Base-by-base conservation (phyloP, 2,329 filamentous ascomycete genomes). In the Trichoderma brevicompactum region DNA sequence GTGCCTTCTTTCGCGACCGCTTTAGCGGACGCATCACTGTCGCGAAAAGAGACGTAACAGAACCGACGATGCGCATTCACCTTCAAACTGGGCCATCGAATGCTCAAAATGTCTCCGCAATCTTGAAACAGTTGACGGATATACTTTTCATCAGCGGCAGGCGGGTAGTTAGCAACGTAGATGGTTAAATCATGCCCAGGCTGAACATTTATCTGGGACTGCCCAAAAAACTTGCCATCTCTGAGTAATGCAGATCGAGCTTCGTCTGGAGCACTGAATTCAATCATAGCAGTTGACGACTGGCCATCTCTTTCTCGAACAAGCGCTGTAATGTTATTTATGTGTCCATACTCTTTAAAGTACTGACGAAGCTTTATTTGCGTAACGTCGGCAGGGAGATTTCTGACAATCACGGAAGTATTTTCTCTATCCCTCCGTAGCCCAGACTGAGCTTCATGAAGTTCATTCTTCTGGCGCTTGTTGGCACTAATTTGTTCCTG, bases 21-120 rank as follows among this genome's bases (percentile, higher is more conserved):
- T 55, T 85, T 87, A 44, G 87, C 83, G 0, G 93, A 92, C 60
- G 86, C 85, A n/a, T 83, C 82, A 2, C 84, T 78, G 38, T 87
- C 87, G 54, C 88, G 84, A 75, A 97, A 97, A n/a, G 96, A 92
- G 7, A 97, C 84, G 76, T 99, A 99, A 80, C 94, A 97, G 79
- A 99, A 99, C 28, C 95, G 90, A 38, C 95, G 91, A 71, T 92
- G 89, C 1, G 90, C 89, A 72, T 97, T 94, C 76, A 85, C 93
- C 75, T 96, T 96, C 59, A 99, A 85, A 65, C 92, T 97, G 2
- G 95, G 95, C 79, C 95, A 95, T 23, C 95, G 89, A 60, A 98
- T 85, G 72, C 89, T 92, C 64, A 96, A 83, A 64, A 99, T 89
- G 49, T 94, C 87, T 49, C 95, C 95, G 72, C 89, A 94, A 65